These are phyloP conservation scores for Penicillium sp. DNA, from an alignment of 2,329 filamentous ascomycete species.

Conservation along the genomic window DNA sequence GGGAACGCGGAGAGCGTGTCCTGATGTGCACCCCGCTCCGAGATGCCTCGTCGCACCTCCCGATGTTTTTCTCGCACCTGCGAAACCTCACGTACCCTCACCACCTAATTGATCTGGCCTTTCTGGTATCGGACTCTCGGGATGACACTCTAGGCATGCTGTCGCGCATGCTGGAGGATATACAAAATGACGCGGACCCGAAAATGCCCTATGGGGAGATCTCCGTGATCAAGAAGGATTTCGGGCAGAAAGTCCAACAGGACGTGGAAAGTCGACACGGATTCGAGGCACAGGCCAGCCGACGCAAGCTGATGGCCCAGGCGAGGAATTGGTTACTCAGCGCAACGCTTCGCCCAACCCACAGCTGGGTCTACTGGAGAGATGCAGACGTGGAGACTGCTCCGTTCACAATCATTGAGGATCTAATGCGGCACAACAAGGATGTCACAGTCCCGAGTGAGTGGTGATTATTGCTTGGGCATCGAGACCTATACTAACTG, in stretches of 20 bases:
- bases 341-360: slow-evolving; percentile 85
- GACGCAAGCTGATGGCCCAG: slow-evolving; percentile 96
- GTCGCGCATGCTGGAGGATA: slow-evolving; percentile 68
- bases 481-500: slow-evolving; percentile 16
- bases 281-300: slow-evolving; percentile 89
- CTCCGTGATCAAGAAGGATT: slow-evolving; percentile 97
- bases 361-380: slow-evolving; percentile 99
- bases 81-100: slow-evolving; percentile 97
- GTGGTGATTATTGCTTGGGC: slow-evolving; percentile 38
- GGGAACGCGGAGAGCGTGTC: slow-evolving; percentile 95
- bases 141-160: slow-evolving; percentile 80
- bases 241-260: slow-evolving; percentile 95
- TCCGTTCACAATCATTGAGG: slow-evolving; percentile 92
- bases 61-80: slow-evolving; percentile 98
- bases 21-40: slow-evolving; percentile 89
- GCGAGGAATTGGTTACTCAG: slow-evolving; percentile 96
- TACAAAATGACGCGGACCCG: slow-evolving; percentile 77
- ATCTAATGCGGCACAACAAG: slow-evolving; percentile 98
- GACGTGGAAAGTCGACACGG: slow-evolving; percentile 97
- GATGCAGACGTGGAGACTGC: slow-evolving; percentile 98
- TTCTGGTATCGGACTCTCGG: slow-evolving; percentile 95
- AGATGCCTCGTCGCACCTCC: slow-evolving; percentile 85
- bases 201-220: slow-evolving; percentile 90
- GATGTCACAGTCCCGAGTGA: slow-evolving; percentile 97
- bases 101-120: slow-evolving; percentile 91